These are phyloP conservation scores for Pythium folliculosum DNA, from an alignment of 352 stramenopile genomes.

Conservation along the genomic window DNA sequence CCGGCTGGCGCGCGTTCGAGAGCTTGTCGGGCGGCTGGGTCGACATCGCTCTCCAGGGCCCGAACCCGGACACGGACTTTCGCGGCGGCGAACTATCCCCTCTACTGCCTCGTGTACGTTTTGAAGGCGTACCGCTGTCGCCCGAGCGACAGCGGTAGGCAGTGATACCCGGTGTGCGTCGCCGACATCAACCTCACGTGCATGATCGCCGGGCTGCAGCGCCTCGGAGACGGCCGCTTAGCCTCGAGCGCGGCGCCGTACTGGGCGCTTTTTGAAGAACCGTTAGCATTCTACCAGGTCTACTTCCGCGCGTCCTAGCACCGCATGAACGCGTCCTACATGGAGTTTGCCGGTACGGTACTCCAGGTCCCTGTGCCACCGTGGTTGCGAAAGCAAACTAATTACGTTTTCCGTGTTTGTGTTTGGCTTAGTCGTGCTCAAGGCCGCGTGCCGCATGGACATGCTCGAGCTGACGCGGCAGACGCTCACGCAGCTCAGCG, in stretches of 20 bases:
- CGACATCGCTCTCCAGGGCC: conserved; percentile 74
- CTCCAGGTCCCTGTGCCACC: background rate
- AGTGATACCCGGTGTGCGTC: conserved; percentile 83
- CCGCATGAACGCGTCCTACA: conserved; percentile 79
- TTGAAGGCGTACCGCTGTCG: conserved; percentile 61
- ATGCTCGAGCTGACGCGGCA: conserved; percentile 61
- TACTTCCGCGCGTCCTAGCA: conserved; percentile 75
- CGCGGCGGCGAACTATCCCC: conserved; percentile 68
- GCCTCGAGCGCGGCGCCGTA: conserved; percentile 39
- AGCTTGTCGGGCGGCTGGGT: conserved; percentile 64
- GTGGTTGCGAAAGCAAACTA: too few relatives aligned
- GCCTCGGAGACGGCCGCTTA: conserved; percentile 69
- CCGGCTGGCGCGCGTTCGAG: conserved; percentile 35
- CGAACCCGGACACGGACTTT: conserved; percentile 83
- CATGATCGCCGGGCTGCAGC: conserved; percentile 65
- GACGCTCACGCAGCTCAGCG: conserved; percentile 56
- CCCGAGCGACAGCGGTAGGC: conserved; percentile 40
- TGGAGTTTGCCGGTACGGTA: conserved; percentile 79
- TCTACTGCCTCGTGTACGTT: conserved; percentile 85
- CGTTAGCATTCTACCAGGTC: conserved; percentile 80
- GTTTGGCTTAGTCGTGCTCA: conserved; percentile 64
- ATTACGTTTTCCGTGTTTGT: background rate
- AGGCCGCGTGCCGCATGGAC: conserved; percentile 61
- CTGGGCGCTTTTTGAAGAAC: conserved; percentile 84
- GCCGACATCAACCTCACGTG: conserved; percentile 87